These are phyloP conservation scores for Rhizophora apiculata DNA, from an alignment of 345 rosid genomes.

Conservation along the genomic window DNA sequence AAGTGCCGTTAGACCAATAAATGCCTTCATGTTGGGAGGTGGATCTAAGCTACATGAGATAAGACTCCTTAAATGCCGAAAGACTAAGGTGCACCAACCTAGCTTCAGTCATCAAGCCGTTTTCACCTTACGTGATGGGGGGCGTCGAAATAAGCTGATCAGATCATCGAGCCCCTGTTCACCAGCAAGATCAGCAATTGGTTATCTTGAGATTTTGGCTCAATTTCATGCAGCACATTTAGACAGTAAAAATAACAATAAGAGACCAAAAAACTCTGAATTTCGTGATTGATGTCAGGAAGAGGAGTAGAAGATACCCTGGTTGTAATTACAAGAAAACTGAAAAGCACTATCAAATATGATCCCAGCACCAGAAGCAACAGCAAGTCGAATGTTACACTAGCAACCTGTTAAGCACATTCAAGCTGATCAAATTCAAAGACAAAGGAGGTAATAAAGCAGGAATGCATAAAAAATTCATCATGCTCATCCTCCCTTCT, in stretches of 20 bases:
- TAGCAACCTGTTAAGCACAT: conserved; percentile 75
- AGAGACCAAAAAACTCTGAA: background rate
- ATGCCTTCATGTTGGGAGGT: conserved; percentile 10
- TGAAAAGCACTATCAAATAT: conserved; percentile 80
- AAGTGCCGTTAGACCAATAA: background rate
- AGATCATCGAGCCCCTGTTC: conserved; percentile 93
- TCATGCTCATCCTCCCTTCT: background rate
- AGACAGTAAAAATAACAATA: background rate
- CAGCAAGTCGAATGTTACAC: conserved; percentile 94
- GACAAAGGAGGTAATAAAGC: background rate
- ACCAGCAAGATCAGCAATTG: conserved; percentile 10
- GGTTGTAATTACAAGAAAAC: conserved; percentile 90
- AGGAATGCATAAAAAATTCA: background rate
- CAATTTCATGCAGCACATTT: background rate
- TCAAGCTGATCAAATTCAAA: conserved; percentile 3
- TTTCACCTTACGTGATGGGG: conserved; percentile 84
- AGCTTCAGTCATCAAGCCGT: conserved; percentile 39
- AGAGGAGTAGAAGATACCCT: conserved; percentile 53
- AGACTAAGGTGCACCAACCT: background rate
- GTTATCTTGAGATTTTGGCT: background rate
- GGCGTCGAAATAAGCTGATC: conserved; percentile 86
- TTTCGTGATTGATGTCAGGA: background rate
- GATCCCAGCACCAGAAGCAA: conserved; percentile 90
- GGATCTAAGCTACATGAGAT: conserved; percentile 18
- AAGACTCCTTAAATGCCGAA: background rate